Base-by-base conservation (phyloP, 352 stramenopile genomes). In the Phytopythium sindhum region DNA sequence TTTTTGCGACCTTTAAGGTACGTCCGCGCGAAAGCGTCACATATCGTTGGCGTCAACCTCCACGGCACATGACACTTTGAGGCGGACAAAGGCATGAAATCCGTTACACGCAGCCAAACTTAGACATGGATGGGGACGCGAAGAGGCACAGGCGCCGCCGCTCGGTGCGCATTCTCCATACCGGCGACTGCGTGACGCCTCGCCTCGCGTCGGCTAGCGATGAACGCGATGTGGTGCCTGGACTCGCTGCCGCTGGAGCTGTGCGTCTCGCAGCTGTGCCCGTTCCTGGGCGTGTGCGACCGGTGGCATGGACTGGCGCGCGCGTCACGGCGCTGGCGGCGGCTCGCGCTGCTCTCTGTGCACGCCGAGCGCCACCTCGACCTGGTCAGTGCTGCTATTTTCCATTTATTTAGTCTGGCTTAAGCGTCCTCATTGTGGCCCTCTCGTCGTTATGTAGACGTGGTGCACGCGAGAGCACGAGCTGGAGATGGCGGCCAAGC, bases 401-500 rank as follows among this genome's bases (percentile, higher is more conserved):
- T 23, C 15, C 12, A 17, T 17, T 28, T 23, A 2, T 50, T 7
- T n/a, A n/a, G 2, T 50, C 7, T 19, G 19, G 0, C 3, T 10
- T 19, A 2, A 14, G 15, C 17, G 21, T 39, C 9, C 42, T 50
- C 8, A 50, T 14, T 14, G n/a, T 21, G 21, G 21, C 10, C 21
- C 42, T 50, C 39, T 15, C 6, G 7, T 50, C 19, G 15, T 26
- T 21, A 23, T 50, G 21, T 41, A 91, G 83, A 91, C 78, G 1
- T 93, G 85, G 85, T 90, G 81, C 69, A 81, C 80, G 4, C 75
- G 85, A 2, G 70, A 90, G 45, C 57, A 84, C 24, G 77, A 91
- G 63, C 75, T 93, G 14, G 70, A 90, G 28, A 28, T 56, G 11
- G 76, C 79, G 11, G 77, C 75, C 4, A 56, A 69, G 14, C 65